Conservation (phyloP, 106 monocot species). For the Apostasia shenzhenica region DNA sequence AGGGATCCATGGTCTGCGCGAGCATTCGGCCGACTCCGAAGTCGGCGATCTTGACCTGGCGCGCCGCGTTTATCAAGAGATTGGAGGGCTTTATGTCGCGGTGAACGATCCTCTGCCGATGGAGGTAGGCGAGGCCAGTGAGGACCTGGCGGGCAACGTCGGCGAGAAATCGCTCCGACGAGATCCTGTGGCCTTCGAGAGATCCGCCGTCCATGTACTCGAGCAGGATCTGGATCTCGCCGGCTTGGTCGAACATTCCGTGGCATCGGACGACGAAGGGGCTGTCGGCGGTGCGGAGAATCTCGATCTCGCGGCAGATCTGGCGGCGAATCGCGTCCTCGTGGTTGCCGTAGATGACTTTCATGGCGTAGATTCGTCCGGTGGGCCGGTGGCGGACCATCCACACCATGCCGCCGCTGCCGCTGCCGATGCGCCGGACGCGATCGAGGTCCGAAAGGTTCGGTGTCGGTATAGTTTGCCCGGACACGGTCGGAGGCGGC, state of each 20-base stretch:
- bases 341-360: slow-evolving; percentile 56
- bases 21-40: slow-evolving; percentile 90
- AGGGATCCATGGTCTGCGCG: slow-evolving; percentile 88
- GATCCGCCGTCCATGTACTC: slow-evolving; percentile 74
- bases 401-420: slow-evolving; percentile 55
- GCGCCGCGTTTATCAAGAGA: slow-evolving; percentile 59
- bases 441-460: slow-evolving; percentile 57
- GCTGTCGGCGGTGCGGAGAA: slow-evolving; percentile 58
- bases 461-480: slow-evolving; percentile 14
- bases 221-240: slow-evolving; percentile 69
- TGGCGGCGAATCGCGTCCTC: slow-evolving; percentile 49
- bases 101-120: slow-evolving; percentile 76
- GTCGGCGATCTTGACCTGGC: slow-evolving; percentile 87
- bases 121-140: slow-evolving; percentile 71
- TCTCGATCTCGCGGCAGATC: slow-evolving; percentile 80
- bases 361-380: slow-evolving; percentile 38
- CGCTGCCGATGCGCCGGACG: slow-evolving; percentile 60
- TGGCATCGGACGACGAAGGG: slow-evolving; percentile 69
- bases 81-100: slow-evolving; percentile 95
- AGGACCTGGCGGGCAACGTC: slow-evolving; percentile 63
- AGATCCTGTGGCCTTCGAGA: slow-evolving; percentile 40
- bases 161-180: slow-evolving; percentile 37
- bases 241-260: slow-evolving; percentile 60
- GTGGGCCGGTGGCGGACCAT: slow-evolving; percentile 54
- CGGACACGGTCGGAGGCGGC: slow-evolving; percentile 5